These are phyloP conservation scores for Podaxis sp. DNA, from an alignment of 768 basidiomycete species.

Conservation along the genomic window DNA sequence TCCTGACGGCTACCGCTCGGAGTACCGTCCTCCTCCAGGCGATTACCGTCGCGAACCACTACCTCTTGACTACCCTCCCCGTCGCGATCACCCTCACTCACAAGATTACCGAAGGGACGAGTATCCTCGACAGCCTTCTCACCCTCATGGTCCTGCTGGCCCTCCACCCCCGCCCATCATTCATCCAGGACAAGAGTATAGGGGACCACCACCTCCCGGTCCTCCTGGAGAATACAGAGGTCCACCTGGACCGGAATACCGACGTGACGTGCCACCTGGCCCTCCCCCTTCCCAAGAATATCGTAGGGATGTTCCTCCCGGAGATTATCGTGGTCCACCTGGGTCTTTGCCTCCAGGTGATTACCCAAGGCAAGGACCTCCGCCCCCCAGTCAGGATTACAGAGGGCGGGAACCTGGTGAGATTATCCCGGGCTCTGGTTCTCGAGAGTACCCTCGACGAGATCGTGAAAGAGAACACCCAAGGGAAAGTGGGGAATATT, in stretches of 20 bases:
- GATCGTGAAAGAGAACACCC: slow-evolving; percentile 8
- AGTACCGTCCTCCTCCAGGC: slow-evolving; percentile 4
- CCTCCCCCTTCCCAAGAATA: slow-evolving; percentile 3
- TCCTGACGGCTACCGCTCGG: slow-evolving; percentile 7
- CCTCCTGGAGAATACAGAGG: slow-evolving; percentile 6
- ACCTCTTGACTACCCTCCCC: slow-evolving; percentile 5
- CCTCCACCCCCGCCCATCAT: slow-evolving; percentile 13
- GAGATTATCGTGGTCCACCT: slow-evolving; percentile 9
- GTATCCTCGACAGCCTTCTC: not conserved
- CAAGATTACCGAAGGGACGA: slow-evolving; percentile 10
- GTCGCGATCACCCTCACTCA: slow-evolving; percentile 5
- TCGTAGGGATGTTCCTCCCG: slow-evolving; percentile 1
- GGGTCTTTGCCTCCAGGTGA: slow-evolving; percentile 9
- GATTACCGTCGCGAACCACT: slow-evolving; percentile 7
- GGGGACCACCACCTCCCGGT: slow-evolving; percentile 5
- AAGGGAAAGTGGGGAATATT: slow-evolving; percentile 6
- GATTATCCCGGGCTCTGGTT: not conserved
- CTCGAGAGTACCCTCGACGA: slow-evolving; percentile 5
- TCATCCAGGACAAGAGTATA: slow-evolving; percentile 6
- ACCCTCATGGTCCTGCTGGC: slow-evolving; percentile 3
- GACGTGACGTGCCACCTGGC: slow-evolving; percentile 2
- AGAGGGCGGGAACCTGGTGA: slow-evolving; percentile 8
- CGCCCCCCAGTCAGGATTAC: slow-evolving; percentile 3
- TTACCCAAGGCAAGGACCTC: slow-evolving; percentile 4
- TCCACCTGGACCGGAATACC: slow-evolving; percentile 1